phyloP scores from a whole-genome alignment of 345 rosid species.

The Syzygium jambos region DNA sequence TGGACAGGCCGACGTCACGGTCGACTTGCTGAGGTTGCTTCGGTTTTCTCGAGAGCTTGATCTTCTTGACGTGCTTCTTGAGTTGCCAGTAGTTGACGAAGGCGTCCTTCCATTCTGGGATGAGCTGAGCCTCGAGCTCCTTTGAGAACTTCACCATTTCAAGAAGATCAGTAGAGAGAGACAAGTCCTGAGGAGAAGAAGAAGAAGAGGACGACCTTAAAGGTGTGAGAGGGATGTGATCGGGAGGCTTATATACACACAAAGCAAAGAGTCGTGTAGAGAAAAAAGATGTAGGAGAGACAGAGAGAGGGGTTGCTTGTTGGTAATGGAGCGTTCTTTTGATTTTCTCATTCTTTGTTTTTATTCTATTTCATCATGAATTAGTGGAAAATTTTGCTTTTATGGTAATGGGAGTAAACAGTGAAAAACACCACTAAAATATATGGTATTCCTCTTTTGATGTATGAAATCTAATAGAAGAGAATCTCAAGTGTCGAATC shows the following conservation, averaged over 20 bases:
- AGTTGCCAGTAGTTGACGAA: conserved; percentile 87
- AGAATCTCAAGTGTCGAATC: neutral
- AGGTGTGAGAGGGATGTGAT: conserved; percentile 18
- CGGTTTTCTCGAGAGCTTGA: conserved; percentile 44
- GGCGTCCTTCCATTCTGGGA: conserved; percentile 98
- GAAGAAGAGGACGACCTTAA: neutral
- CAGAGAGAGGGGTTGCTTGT: conserved; percentile 16
- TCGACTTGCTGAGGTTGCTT: conserved; percentile 19
- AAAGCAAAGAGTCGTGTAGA: conserved; percentile 17
- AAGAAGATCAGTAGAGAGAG: neutral
- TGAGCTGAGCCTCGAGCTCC: conserved; percentile 91
- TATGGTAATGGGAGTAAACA: neutral
- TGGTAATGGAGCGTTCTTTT: conserved; percentile 1
- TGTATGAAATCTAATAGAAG: neutral
- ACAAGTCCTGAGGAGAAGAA: neutral
- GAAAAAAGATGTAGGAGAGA: conserved; percentile 10
- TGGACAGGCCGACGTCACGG: conserved; percentile 34
- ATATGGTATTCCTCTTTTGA: neutral
- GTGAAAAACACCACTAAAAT: neutral
- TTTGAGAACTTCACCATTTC: conserved; percentile 98
- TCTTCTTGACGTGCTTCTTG: conserved; percentile 78
- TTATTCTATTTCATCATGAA: neutral
- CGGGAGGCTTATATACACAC: conserved; percentile 30
- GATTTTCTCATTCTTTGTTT: neutral
- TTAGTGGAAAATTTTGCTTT: neutral